Evolutionary conservation across 2,329 filamentous ascomycete genomes (phyloP), one percentile per base, ranked within the genome.

Genomic region (Colletotrichum sp.): DNA sequence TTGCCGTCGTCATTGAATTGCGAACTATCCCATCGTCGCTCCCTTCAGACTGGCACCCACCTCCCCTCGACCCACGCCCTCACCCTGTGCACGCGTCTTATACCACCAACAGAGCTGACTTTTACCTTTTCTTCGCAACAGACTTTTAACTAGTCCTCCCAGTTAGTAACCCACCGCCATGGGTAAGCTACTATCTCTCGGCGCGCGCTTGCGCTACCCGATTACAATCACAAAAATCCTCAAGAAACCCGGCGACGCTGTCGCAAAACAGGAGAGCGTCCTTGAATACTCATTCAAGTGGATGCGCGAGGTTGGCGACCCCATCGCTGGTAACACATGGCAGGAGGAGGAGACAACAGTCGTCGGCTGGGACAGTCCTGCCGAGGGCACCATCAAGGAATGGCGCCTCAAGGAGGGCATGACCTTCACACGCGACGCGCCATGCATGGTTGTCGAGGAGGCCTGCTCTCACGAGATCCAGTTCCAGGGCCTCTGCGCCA

Each of bases 401-500:
- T 98, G 96, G 95, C 92, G 92, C 81, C 90, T 99, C 80, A 86
- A 86, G 78, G 91, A 92, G 72, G 95, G 93, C 75, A 89, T 92
- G 79, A 88, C 92, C 79, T 89, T 96, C 74, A 85, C 87, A 7
- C 87, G 87, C 64, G 92, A 94, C 82, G 88, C 88, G 77, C 82
- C 87, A 3, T 91, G 90, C 77, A 91, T 96, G 76, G 93, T 95
- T 76, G 94, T 99, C 70, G 94, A 98, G 81, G 97, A 99, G 87
- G 92, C 94, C 72, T 99, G 97, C 85, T 91, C 94, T 34, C 97
- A 99, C 85, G 95, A 96, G 80, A 90, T 98, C 55, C 96, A 99
- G 85, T 98, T 95, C 82, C 94, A 94, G 72, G 96, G 96, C 60
- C 90, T 99, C 79, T 99, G 97, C 86, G 95, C 93, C 75, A 91